These are phyloP conservation scores for Flaveria linearis DNA, from an alignment of 129 eudicot species.

Conservation along the genomic window DNA sequence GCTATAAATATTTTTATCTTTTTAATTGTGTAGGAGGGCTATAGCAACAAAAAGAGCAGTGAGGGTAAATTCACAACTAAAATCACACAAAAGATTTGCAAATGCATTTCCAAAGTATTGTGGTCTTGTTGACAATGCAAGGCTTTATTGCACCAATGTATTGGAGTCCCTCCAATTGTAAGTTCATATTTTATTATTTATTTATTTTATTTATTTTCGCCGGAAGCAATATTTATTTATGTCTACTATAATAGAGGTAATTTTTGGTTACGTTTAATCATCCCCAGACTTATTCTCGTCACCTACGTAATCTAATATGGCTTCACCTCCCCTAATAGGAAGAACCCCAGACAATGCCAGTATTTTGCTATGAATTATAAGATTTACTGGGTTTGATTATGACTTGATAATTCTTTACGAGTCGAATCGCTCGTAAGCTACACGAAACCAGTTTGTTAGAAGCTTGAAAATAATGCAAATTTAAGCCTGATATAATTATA, in stretches of 20 bases:
- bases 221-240: too few relatives aligned
- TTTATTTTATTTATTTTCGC: too few relatives aligned
- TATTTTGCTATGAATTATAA: too few relatives aligned
- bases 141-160: constrained; percentile 73
- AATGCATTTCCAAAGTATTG: constrained; percentile 72
- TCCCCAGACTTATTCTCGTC: too few relatives aligned
- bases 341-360: too few relatives aligned
- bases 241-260: too few relatives aligned
- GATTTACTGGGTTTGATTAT: too few relatives aligned
- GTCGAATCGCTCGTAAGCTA: neutral
- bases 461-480: too few relatives aligned
- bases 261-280: too few relatives aligned
- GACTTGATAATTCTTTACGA: neutral
- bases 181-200: too few relatives aligned
- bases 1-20: neutral
- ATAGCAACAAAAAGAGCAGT: constrained; percentile 79
- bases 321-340: too few relatives aligned
- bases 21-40: constrained; percentile 68
- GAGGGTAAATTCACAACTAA: constrained; percentile 83
- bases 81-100: constrained; percentile 94
- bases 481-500: neutral
- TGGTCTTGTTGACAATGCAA: constrained; percentile 72
- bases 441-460: neutral
- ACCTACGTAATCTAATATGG: too few relatives aligned
- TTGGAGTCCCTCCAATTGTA: constrained; percentile 73